phyloP scores from a whole-genome alignment of 257 asterid genomes.

The Thymus quinquecostatus region DNA sequence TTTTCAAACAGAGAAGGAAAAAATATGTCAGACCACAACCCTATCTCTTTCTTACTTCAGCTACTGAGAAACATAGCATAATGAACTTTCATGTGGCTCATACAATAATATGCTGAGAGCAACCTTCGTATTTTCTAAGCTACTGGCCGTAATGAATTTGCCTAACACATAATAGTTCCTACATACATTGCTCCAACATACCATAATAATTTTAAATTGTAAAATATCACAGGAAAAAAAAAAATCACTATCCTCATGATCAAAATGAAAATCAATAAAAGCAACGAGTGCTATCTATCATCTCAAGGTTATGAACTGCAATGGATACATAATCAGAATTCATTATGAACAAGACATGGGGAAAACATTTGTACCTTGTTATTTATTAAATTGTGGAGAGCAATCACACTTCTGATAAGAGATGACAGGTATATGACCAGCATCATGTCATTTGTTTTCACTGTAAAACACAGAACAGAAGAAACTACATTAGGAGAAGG shows the following conservation, averaged over 20 bases:
- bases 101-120: neutral
- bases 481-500: neutral
- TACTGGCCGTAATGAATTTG: neutral
- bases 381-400: constrained; percentile 91
- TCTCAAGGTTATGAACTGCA: neutral
- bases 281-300: neutral
- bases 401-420: constrained; percentile 88
- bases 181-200: neutral
- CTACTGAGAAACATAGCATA: neutral
- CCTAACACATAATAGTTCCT: neutral
- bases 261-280: neutral
- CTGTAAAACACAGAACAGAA: constrained; percentile 44
- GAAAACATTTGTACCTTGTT: constrained; percentile 67
- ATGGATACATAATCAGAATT: neutral
- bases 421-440: constrained; percentile 91
- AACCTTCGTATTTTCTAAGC: neutral
- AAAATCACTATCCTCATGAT: neutral
- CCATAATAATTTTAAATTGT: neutral
- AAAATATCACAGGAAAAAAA: neutral
- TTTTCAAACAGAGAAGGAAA: neutral
- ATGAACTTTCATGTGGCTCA: neutral
- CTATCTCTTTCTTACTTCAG: neutral
- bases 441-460: constrained; percentile 97
- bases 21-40: neutral
- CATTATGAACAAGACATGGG: constrained; percentile 1